Percentiles rank a stretch among this genome's conserved stretches.
Evolutionary conservation across 148 eudicot species (phyloP).

Genomic region (Heliamphora exappendiculata): DNA sequence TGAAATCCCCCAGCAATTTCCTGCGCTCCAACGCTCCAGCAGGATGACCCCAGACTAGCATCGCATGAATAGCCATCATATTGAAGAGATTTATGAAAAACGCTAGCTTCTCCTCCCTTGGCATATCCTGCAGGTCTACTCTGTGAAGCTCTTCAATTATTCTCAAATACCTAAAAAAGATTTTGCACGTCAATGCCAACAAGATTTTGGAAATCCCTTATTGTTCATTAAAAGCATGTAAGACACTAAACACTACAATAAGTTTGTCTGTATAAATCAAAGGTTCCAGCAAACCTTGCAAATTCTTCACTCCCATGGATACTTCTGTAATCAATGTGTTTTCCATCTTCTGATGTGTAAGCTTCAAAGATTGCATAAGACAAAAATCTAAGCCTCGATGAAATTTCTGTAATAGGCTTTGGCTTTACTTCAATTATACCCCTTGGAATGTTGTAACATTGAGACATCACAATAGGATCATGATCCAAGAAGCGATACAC

Average conservation of each 20-base stretch:
- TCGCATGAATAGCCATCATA: slow-evolving; percentile 50
- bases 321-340: slow-evolving; percentile 48
- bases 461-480: slow-evolving; percentile 38
- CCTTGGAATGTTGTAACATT: slow-evolving; percentile 41
- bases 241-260: background rate
- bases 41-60: slow-evolving; percentile 42
- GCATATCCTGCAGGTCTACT: slow-evolving; percentile 26
- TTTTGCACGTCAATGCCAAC: background rate
- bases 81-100: slow-evolving; percentile 47
- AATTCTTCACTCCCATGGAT: slow-evolving; percentile 58
- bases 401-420: slow-evolving; percentile 39
- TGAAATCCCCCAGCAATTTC: slow-evolving; percentile 39
- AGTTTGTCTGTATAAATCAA: background rate
- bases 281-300: slow-evolving; percentile 33
- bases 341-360: slow-evolving; percentile 44
- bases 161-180: slow-evolving; percentile 34
- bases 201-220: background rate
- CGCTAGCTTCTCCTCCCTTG: slow-evolving; percentile 47
- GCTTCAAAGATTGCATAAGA: slow-evolving; percentile 46
- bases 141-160: slow-evolving; percentile 49
- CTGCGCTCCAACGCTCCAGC: slow-evolving; percentile 41
- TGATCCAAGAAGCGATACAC: slow-evolving; percentile 48
- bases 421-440: slow-evolving; percentile 43
- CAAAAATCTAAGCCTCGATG: slow-evolving; percentile 39
- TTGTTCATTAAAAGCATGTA: background rate